Evolutionary conservation across 1,139 yeast species (phyloP).

Genomic region (Entelexis sorbosivorans): DNA sequence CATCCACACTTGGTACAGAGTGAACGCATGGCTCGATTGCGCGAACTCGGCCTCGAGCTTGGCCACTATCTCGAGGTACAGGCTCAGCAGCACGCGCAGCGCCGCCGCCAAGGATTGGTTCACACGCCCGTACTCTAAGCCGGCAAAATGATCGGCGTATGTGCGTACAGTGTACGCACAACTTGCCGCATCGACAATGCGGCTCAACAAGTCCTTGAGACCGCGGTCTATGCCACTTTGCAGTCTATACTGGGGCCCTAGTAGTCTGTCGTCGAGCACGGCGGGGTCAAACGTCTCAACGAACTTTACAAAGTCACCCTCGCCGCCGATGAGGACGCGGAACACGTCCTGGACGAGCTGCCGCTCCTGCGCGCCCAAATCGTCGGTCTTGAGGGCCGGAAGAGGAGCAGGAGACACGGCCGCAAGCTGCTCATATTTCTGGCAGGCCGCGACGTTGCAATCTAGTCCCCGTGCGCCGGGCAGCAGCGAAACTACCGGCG

Average conservation of each 20-base stretch:
- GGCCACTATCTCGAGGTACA: slow-evolving; percentile 39
- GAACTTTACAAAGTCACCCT: slow-evolving; percentile 67
- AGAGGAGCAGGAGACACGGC: background rate
- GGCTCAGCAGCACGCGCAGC: slow-evolving; percentile 36
- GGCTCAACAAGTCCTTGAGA: slow-evolving; percentile 58
- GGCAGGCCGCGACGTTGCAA: slow-evolving; percentile 1
- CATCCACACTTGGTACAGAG: slow-evolving; percentile 43
- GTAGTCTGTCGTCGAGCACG: slow-evolving; percentile 33
- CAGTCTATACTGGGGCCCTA: slow-evolving; percentile 67
- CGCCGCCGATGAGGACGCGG: slow-evolving; percentile 59
- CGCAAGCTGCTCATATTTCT: background rate
- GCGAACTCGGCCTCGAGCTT: slow-evolving; percentile 32
- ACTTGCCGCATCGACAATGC: slow-evolving; percentile 52
- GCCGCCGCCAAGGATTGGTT: slow-evolving; percentile 62
- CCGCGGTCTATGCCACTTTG: slow-evolving; percentile 66
- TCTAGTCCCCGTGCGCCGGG: slow-evolving; percentile 1
- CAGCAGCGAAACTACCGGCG: slow-evolving; percentile 6
- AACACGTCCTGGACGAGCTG: slow-evolving; percentile 60
- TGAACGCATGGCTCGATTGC: slow-evolving; percentile 13
- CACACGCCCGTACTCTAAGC: slow-evolving; percentile 52
- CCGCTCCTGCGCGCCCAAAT: slow-evolving; percentile 45
- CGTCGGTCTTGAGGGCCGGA: background rate
- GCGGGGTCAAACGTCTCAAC: slow-evolving; percentile 48
- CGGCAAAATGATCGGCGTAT: slow-evolving; percentile 49
- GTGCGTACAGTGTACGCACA: slow-evolving; percentile 45